phyloP scores from a whole-genome alignment of 2,329 filamentous ascomycete species.

The Ascochyta pisi region DNA sequence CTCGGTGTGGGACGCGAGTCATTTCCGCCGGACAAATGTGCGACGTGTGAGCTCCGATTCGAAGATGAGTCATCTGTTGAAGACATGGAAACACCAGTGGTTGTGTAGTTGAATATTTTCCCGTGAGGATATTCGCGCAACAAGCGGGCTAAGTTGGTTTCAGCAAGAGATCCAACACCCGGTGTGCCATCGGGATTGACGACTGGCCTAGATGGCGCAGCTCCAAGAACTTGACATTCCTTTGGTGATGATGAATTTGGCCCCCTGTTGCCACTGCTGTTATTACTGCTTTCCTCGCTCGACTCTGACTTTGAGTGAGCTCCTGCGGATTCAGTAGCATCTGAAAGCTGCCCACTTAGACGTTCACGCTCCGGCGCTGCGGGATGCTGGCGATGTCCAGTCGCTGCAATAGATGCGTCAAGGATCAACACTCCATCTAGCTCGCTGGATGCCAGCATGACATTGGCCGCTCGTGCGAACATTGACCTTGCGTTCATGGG shows the following conservation, averaged over 20 bases:
- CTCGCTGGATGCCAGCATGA: slow-evolving; percentile 42
- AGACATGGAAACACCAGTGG: slow-evolving; percentile 24
- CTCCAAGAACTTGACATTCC: slow-evolving; percentile 36
- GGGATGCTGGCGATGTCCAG: slow-evolving; percentile 20
- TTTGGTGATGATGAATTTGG: slow-evolving; percentile 15
- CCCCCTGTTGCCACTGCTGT: neutral
- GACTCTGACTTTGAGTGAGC: slow-evolving; percentile 22
- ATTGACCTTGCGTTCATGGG: slow-evolving; percentile 39
- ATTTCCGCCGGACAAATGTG: neutral
- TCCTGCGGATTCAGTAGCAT: slow-evolving; percentile 15
- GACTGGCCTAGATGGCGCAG: slow-evolving; percentile 16
- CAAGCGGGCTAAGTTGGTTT: slow-evolving; percentile 30
- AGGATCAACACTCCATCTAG: slow-evolving; percentile 46
- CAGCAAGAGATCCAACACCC: slow-evolving; percentile 19
- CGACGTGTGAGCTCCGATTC: neutral
- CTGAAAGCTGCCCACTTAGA: neutral
- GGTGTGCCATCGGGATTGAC: slow-evolving; percentile 5
- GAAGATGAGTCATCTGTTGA: slow-evolving; percentile 30
- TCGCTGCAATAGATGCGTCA: slow-evolving; percentile 42
- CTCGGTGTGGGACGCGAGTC: neutral
- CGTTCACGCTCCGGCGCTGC: slow-evolving; percentile 9
- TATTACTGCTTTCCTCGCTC: slow-evolving; percentile 24
- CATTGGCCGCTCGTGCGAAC: slow-evolving; percentile 44
- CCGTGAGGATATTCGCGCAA: slow-evolving; percentile 35
- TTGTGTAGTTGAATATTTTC: slow-evolving; percentile 35